Percentiles rank a stretch among this genome's conserved stretches.
These are phyloP conservation scores for Zasmidium angulare DNA, from an alignment of 2,329 filamentous ascomycete species.

Conservation along the genomic window DNA sequence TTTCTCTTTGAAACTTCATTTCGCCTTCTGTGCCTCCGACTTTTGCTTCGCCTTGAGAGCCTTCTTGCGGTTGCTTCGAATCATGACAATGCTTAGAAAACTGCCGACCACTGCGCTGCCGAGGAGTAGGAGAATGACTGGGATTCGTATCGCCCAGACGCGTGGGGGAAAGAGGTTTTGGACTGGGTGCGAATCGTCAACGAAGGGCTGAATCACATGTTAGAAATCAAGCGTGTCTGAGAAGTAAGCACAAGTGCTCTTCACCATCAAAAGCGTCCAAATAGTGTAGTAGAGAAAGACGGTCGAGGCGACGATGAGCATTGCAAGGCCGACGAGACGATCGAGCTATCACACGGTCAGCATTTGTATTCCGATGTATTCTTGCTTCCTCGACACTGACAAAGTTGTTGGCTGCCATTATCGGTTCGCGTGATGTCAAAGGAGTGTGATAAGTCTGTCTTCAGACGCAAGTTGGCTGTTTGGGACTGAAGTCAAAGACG, in stretches of 20 bases:
- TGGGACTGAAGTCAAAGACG: neutral
- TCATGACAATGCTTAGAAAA: slow-evolving; percentile 97
- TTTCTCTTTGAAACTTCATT: slow-evolving; percentile 32
- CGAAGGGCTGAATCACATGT: slow-evolving; percentile 71
- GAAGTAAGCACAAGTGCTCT: neutral
- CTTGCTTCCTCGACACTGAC: neutral
- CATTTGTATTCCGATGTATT: neutral
- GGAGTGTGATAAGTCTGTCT: slow-evolving; percentile 2
- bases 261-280: slow-evolving; percentile 96
- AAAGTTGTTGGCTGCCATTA: neutral
- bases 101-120: slow-evolving; percentile 92
- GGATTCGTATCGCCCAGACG: slow-evolving; percentile 98
- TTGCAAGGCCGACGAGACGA: slow-evolving; percentile 75
- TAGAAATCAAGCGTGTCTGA: neutral
- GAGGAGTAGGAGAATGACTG: slow-evolving; percentile 91
- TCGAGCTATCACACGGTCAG: slow-evolving; percentile 68
- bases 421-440: neutral
- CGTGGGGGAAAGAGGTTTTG: slow-evolving; percentile 95
- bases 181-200: slow-evolving; percentile 89
- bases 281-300: slow-evolving; percentile 92
- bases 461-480: neutral
- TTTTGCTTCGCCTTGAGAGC: slow-evolving; percentile 91
- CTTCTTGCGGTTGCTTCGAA: slow-evolving; percentile 97
- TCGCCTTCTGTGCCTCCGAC: slow-evolving; percentile 61
- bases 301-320: slow-evolving; percentile 71